These are phyloP conservation scores for Saccharomyces hybrid DNA, from an alignment of 1,139 yeast genomes.

Conservation along the genomic window DNA sequence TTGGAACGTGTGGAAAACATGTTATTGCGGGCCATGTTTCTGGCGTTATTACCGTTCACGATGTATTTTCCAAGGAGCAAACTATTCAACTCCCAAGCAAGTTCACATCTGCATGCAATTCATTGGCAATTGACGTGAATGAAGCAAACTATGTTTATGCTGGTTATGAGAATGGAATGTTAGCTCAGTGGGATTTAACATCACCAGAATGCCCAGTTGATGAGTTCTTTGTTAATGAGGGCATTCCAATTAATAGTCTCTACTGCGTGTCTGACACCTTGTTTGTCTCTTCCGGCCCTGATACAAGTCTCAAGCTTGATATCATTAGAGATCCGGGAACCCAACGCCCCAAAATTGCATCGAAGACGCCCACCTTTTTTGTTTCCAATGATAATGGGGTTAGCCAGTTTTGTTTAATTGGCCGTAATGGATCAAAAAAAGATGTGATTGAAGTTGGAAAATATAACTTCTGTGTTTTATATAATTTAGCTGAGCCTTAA, in stretches of 20 bases:
- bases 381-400: slow-evolving; percentile 18
- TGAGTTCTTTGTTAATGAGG: slow-evolving; percentile 13
- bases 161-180: slow-evolving; percentile 43
- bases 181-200: slow-evolving; percentile 38
- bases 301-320: slow-evolving; percentile 14
- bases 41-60: slow-evolving; percentile 40
- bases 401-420: slow-evolving; percentile 10
- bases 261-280: slow-evolving; percentile 6
- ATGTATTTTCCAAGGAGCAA: slow-evolving; percentile 28
- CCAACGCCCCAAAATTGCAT: slow-evolving; percentile 1
- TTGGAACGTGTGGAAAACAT: slow-evolving; percentile 36
- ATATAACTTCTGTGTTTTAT: slow-evolving; percentile 15
- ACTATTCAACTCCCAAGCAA: slow-evolving; percentile 16
- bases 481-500: background rate
- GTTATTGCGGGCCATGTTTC: slow-evolving; percentile 44
- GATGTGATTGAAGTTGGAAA: slow-evolving; percentile 18
- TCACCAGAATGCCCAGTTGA: slow-evolving; percentile 13
- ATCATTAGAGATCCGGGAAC: background rate
- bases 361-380: slow-evolving; percentile 13
- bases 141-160: slow-evolving; percentile 28
- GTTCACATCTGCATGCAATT: slow-evolving; percentile 16
- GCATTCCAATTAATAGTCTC: slow-evolving; percentile 12
- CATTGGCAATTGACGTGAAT: slow-evolving; percentile 17
- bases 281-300: slow-evolving; percentile 22
- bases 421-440: slow-evolving; percentile 4